Percentiles rank a stretch among this genome's conserved stretches.
Evolutionary conservation across 1,284 basidiomycete species (phyloP).

Genomic region (Ustilago loliicola): DNA sequence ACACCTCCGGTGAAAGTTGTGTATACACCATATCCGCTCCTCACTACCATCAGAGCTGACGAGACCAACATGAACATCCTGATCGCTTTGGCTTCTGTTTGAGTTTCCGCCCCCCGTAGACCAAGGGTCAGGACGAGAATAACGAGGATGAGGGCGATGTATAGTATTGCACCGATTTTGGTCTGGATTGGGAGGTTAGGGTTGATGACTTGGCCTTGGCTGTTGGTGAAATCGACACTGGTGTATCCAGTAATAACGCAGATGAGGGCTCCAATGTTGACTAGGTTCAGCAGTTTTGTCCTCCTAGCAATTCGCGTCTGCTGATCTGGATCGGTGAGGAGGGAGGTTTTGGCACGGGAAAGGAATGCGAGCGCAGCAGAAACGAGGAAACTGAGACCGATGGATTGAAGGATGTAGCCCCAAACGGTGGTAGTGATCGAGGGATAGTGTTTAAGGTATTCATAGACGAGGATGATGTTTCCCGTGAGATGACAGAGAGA

Average conservation of each 20-base stretch:
- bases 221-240: conserved; percentile 8
- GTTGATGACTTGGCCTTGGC: neutral
- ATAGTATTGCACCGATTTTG: conserved; percentile 26
- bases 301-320: neutral
- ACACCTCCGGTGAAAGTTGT: conserved; percentile 2
- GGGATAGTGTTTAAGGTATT: conserved; percentile 13
- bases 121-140: conserved; percentile 3
- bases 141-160: conserved; percentile 17
- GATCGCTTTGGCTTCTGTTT: conserved; percentile 9
- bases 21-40: conserved; percentile 25
- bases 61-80: neutral
- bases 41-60: conserved; percentile 19
- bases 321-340: neutral
- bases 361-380: conserved; percentile 28
- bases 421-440: conserved; percentile 7
- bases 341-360: neutral
- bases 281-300: conserved; percentile 19
- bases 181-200: conserved; percentile 13
- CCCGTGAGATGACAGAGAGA: conserved; percentile 26
- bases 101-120: neutral
- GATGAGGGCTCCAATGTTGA: conserved; percentile 35
- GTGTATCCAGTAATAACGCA: conserved; percentile 35
- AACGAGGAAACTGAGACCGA: conserved; percentile 31
- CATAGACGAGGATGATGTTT: conserved; percentile 31
- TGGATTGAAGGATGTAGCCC: conserved; percentile 31